These are phyloP conservation scores for sunflower (Helianthus annuus) DNA, from an alignment of 129 eudicot species.

Conservation along the genomic window DNA sequence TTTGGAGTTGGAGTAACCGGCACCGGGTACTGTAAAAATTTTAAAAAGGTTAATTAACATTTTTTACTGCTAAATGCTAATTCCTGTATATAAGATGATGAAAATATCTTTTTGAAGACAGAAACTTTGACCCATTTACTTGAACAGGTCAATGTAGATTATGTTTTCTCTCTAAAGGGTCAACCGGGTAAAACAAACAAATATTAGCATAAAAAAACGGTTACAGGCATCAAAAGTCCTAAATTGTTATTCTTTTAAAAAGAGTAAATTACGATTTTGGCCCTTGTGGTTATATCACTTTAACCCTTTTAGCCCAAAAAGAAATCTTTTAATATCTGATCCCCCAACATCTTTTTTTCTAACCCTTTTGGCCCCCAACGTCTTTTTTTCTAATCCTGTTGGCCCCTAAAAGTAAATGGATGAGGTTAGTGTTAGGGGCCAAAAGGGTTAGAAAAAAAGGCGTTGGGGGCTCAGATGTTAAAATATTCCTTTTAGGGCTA, in stretches of 20 bases:
- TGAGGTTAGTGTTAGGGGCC: no score
- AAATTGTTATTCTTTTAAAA: background rate
- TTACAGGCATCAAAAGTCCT: background rate
- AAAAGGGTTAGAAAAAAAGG: no score
- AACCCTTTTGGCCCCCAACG: no score
- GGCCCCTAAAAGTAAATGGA: no score
- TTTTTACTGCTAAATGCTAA: conserved; percentile 10
- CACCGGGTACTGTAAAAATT: conserved; percentile 31
- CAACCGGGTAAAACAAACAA: background rate
- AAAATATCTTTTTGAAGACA: background rate
- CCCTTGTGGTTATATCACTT: no score
- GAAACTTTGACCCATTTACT: background rate
- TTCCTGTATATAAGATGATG: background rate
- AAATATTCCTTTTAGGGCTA: no score
- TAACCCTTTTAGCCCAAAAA: no score
- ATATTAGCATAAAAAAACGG: background rate
- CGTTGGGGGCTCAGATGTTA: no score
- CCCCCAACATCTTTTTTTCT: no score
- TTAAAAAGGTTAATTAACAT: conserved; percentile 5
- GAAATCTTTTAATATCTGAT: no score
- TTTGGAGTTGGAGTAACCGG: conserved; percentile 33
- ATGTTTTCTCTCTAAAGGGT: background rate
- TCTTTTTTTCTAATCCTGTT: no score
- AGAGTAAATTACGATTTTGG: no score
- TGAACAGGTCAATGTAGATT: background rate